Conservation (phyloP, 495 filamentous ascomycete genomes). For the Cetradonia linearis region DNA sequence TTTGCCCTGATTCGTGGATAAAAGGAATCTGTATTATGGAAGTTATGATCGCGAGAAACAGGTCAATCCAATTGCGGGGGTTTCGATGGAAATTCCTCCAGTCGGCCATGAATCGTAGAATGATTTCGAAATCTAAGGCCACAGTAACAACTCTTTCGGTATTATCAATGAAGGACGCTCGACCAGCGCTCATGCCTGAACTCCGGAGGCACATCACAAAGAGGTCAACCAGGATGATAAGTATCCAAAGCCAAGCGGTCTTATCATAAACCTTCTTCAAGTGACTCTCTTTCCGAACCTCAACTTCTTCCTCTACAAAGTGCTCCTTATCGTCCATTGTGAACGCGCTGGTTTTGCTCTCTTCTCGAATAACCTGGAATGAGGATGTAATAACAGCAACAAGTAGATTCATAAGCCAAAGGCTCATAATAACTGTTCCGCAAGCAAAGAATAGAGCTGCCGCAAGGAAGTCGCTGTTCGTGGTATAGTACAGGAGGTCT, state of each 20-base stretch:
- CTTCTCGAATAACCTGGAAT: constrained; percentile 96
- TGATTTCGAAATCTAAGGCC: constrained; percentile 72
- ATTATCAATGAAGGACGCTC: constrained; percentile 41
- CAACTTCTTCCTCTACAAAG: constrained; percentile 34
- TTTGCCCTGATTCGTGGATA: constrained; percentile 62
- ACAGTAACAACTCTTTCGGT: constrained; percentile 72
- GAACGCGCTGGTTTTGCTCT: constrained; percentile 89
- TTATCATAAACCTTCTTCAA: constrained; percentile 63
- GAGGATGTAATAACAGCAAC: constrained; percentile 98
- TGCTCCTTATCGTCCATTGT: constrained; percentile 53
- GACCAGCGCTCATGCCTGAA: constrained; percentile 52
- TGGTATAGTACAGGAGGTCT: constrained; percentile 85
- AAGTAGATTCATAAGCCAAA: constrained; percentile 94
- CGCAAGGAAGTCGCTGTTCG: constrained; percentile 80
- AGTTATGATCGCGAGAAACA: constrained; percentile 68
- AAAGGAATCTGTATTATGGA: constrained; percentile 76
- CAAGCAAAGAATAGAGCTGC: constrained; percentile 76
- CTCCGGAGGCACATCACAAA: constrained; percentile 66
- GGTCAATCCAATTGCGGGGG: constrained; percentile 67
- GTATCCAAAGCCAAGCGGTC: constrained; percentile 68
- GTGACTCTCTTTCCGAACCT: constrained; percentile 38
- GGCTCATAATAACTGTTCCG: constrained; percentile 82
- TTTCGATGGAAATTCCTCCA: constrained; percentile 69
- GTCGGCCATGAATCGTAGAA: constrained; percentile 64
- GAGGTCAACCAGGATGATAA: constrained; percentile 67